These are phyloP conservation scores for Linanthus parryae DNA, from an alignment of 148 eudicot species.

Conservation along the genomic window DNA sequence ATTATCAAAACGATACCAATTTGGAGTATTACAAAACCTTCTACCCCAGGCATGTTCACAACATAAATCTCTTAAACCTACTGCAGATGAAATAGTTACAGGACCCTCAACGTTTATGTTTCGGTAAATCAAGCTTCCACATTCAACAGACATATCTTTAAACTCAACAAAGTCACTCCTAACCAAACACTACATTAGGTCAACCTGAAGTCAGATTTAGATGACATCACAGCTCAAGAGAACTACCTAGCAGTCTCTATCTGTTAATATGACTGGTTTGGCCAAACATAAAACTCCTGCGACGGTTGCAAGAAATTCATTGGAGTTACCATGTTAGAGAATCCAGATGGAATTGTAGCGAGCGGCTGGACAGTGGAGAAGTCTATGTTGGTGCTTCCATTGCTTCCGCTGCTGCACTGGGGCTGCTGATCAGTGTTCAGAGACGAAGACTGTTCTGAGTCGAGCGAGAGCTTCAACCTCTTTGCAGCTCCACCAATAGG, in stretches of 20 bases:
- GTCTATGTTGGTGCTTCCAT: conserved; percentile 40
- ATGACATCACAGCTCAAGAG: too few species aligned
- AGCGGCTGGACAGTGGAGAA: conserved; percentile 37
- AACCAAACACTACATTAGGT: too few species aligned
- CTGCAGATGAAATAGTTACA: too few species aligned
- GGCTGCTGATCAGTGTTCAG: conserved; percentile 24
- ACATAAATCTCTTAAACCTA: too few species aligned
- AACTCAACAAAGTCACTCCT: too few species aligned
- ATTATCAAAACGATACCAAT: too few species aligned
- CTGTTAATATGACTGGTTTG: conserved; percentile 60
- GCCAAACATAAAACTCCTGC: conserved; percentile 76
- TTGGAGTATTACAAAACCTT: too few species aligned
- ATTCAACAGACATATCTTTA: too few species aligned
- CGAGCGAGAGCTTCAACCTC: conserved; percentile 65
- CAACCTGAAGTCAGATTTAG: too few species aligned
- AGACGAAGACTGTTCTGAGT: conserved; percentile 45
- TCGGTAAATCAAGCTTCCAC: too few species aligned
- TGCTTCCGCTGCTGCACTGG: conserved; percentile 18
- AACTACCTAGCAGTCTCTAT: neutral
- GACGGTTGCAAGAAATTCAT: conserved; percentile 46
- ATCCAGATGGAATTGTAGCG: conserved; percentile 40
- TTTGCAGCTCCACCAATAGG: conserved; percentile 89
- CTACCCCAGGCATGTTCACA: too few species aligned
- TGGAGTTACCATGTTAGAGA: conserved; percentile 21
- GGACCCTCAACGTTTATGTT: too few species aligned